Evolutionary conservation across 768 basidiomycete genomes (phyloP), one percentile per base, ranked within the genome.

Genomic region (Neoboletus subvelutipes): DNA sequence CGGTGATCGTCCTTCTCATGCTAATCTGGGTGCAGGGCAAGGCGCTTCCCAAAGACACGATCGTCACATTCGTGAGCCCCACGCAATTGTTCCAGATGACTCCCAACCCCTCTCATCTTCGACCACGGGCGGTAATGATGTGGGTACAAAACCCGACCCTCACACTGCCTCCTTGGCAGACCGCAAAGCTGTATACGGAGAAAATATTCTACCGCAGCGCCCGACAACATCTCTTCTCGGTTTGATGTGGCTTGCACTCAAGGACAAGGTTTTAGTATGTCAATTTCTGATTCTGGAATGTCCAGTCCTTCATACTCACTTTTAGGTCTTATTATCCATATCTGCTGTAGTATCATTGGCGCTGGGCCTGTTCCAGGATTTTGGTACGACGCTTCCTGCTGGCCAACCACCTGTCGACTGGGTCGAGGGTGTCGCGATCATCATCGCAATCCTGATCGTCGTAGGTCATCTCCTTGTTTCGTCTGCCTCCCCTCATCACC

Each of bases 281-380:
- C 24, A 7, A 39, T 11, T 18, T 42, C 6, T 20, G 4, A 36
- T 22, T 55, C 55, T 46, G 12, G 15, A 28, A n/a, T 24, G 11
- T 2, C 48, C 69, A 15, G 45, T 29, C 24, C 47, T 60, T 37
- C 31, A 58, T 48, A 11, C 54, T 60, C 46, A 15, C 31, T 29
- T 42, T 36, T 41, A 95, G 92, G 83, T 98, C 58, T 70, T 99
- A 49, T 81, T 98, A 39, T 92, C 91, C 18, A 83, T 98, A 66
- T 93, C 96, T 46, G 97, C 97, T 4, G 84, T 92, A 39, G 81
- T 99, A 40, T 97, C 97, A 17, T 79, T 99, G 45, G 94, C 94
- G 13, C 83, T 98, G 15, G 97, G 97, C 20, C 75, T 99, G 29
- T 97, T 97, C 73, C 90, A 96, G 70, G 93, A 94, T 68, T 89